These are phyloP conservation scores for Fragilariopsis cylindrus DNA, from an alignment of 108 stramenopile species.

Conservation along the genomic window DNA sequence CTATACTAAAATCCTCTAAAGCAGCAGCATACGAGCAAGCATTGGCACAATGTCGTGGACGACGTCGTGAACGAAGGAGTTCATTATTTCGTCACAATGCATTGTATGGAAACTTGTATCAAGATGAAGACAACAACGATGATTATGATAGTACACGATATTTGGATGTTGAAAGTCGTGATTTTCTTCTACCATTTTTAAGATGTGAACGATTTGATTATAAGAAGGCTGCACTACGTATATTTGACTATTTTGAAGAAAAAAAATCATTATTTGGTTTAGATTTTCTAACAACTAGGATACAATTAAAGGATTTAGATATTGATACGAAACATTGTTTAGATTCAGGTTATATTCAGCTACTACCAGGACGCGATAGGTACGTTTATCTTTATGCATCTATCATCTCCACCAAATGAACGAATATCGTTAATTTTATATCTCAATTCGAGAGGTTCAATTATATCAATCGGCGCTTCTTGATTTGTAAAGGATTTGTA, in stretches of 20 bases:
- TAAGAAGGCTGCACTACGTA: constrained; percentile 22
- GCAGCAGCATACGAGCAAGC: not conserved
- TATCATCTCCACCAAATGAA: not conserved
- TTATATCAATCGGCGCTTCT: not conserved
- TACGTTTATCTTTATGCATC: not conserved
- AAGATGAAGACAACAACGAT: not conserved
- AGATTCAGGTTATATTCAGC: constrained; percentile 10
- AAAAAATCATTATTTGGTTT: constrained; percentile 36
- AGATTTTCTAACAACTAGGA: constrained; percentile 26
- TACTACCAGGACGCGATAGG: constrained; percentile 9
- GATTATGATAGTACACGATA: not conserved
- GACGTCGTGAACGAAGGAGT: not conserved
- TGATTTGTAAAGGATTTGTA: not conserved
- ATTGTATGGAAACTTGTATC: too few relatives aligned
- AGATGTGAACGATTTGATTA: constrained; percentile 42
- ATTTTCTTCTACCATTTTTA: constrained; percentile 41
- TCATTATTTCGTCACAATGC: not conserved
- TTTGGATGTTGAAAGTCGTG: constrained; percentile 2
- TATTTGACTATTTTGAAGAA: constrained; percentile 33
- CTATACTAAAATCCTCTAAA: not conserved
- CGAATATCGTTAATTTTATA: not conserved
- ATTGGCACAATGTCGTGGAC: constrained; percentile 12
- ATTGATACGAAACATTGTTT: constrained; percentile 6
- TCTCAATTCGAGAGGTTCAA: not conserved
- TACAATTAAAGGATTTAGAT: constrained; percentile 34